Evolutionary conservation across 73 alveolate species (phyloP).

Genomic region (Paramecium octaurelia): DNA sequence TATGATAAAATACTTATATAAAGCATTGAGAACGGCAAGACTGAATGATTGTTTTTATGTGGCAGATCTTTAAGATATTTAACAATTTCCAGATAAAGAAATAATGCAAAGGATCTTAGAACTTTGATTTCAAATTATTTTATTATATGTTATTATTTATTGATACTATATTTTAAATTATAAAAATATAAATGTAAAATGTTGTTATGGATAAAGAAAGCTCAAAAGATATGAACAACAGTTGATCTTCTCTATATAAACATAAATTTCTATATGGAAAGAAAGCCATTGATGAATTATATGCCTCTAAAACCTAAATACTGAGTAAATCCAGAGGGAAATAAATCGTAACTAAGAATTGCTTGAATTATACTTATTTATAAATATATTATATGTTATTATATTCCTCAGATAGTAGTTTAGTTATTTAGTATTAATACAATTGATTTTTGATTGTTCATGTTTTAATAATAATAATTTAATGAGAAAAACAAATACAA

Average conservation of each 20-base stretch:
- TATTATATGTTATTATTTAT: not conserved
- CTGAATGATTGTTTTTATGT: not conserved
- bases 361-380: not conserved
- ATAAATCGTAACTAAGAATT: no score
- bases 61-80: not conserved
- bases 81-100: not conserved
- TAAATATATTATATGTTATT: no score
- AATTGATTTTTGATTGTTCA: not conserved
- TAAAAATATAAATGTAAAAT: not conserved
- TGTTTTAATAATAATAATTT: not conserved
- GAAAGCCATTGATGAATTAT: no score
- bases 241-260: no score
- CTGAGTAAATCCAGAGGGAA: not conserved
- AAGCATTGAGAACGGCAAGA: not conserved
- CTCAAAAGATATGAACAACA: no score
- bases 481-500: not conserved
- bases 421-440: not conserved
- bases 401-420: not conserved
- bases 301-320: no score
- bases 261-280: no score
- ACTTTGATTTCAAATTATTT: not conserved
- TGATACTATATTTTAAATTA: not conserved
- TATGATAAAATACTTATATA: not conserved
- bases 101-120: not conserved
- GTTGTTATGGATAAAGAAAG: no score